These are phyloP conservation scores for Aureobasidium sp. DNA, from an alignment of 2,329 filamentous ascomycete genomes.

Conservation along the genomic window DNA sequence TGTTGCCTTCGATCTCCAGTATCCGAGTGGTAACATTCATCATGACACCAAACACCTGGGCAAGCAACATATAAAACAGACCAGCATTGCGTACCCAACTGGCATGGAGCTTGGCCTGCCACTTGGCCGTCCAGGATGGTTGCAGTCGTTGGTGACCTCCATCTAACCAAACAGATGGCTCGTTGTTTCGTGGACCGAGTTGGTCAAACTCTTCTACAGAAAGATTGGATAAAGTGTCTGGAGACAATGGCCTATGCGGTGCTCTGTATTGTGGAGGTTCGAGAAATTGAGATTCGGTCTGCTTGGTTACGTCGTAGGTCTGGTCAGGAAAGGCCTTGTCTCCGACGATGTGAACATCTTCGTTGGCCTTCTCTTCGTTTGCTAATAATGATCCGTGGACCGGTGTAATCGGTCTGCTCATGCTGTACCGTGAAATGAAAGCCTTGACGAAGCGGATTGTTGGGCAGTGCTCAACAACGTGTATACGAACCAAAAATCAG, in stretches of 20 bases:
- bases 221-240: conserved; percentile 37
- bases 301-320: background rate
- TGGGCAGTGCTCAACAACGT: background rate
- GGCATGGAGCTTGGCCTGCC: conserved; percentile 24
- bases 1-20: conserved; percentile 60
- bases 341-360: background rate
- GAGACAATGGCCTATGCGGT: conserved; percentile 33
- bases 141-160: background rate
- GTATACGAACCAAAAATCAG: background rate
- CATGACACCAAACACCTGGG: conserved; percentile 73
- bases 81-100: conserved; percentile 65
- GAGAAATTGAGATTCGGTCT: conserved; percentile 2
- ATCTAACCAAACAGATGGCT: conserved; percentile 6
- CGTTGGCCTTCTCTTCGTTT: background rate
- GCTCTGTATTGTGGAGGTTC: conserved; percentile 16
- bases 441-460: too few species aligned
- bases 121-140: conserved; percentile 21
- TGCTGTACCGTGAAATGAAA: background rate
- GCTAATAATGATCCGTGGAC: background rate
- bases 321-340: background rate
- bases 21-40: conserved; percentile 81
- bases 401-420: background rate
- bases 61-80: conserved; percentile 62
- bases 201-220: conserved; percentile 29
- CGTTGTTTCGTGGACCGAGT: conserved; percentile 17